Evolutionary conservation across 1,284 basidiomycete genomes (phyloP).

Genomic region (Erythrobasidium hasegawianum): DNA sequence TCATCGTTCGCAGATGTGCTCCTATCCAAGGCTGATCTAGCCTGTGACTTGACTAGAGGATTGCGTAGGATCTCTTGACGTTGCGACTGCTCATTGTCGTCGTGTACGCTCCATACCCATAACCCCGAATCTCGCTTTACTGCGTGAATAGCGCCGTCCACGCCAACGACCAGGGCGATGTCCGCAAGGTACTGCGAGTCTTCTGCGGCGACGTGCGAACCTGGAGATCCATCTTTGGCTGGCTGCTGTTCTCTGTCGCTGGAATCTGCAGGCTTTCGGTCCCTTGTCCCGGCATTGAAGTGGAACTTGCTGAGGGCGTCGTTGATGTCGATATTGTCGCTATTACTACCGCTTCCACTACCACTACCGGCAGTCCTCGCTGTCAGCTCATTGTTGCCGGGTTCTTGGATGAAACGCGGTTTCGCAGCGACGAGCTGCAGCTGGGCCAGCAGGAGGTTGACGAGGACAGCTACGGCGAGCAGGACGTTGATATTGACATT

Average conservation of each 20-base stretch:
- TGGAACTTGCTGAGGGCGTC: conserved; percentile 22
- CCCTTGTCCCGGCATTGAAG: conserved; percentile 22
- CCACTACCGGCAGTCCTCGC: not conserved
- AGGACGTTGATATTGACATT: not conserved
- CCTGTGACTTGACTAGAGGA: conserved; percentile 51
- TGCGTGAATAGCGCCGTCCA: conserved; percentile 87
- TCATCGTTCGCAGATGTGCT: not conserved
- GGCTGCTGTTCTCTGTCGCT: not conserved
- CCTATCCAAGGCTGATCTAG: conserved; percentile 59
- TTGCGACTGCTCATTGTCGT: conserved; percentile 51
- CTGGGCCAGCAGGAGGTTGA: not conserved
- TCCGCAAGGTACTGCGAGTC: conserved; percentile 57
- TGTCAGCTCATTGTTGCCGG: not conserved
- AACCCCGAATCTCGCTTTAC: conserved; percentile 73
- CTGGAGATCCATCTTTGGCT: not conserved
- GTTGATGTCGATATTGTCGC: not conserved
- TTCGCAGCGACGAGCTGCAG: not conserved
- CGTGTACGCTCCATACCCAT: conserved; percentile 72
- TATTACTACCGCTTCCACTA: not conserved
- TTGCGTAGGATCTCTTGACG: conserved; percentile 20
- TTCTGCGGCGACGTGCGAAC: not conserved
- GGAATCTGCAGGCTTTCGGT: not conserved
- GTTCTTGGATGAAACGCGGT: not conserved
- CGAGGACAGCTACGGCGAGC: not conserved
- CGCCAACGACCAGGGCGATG: conserved; percentile 73